Percentiles rank a stretch among this genome's conserved stretches.
These are phyloP conservation scores for Globisporangium splendens DNA, from an alignment of 352 stramenopile genomes.

Conservation along the genomic window DNA sequence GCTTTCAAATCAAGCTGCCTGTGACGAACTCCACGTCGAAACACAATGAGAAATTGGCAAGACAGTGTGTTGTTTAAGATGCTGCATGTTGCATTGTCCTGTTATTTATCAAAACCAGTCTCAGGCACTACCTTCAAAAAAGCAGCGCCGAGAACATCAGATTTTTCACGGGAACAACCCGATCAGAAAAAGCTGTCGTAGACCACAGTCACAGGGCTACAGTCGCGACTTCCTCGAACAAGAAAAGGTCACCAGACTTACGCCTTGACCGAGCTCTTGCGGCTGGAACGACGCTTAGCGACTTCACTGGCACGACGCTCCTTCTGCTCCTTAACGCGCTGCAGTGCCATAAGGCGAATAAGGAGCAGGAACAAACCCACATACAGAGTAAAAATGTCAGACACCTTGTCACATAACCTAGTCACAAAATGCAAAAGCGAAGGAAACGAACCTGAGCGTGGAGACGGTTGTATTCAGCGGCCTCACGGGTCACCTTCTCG, in stretches of 20 bases:
- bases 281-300: constrained; percentile 97
- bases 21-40: too few species aligned
- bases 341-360: constrained; percentile 93
- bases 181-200: constrained; percentile 7
- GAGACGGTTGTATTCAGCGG: constrained; percentile 97
- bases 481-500: constrained; percentile 92
- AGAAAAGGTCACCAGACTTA: constrained; percentile 33
- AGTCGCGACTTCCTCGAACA: too few species aligned
- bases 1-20: too few species aligned
- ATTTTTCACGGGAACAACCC: constrained; percentile 7
- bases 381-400: constrained; percentile 44
- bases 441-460: constrained; percentile 84
- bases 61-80: constrained; percentile 5
- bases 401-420: constrained; percentile 2
- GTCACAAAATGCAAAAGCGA: constrained; percentile 3
- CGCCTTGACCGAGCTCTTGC: constrained; percentile 92
- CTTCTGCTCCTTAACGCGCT: constrained; percentile 98
- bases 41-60: too few species aligned
- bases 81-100: constrained; percentile 23
- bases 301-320: constrained; percentile 96
- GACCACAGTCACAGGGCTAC: not conserved
- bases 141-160: constrained; percentile 5
- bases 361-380: constrained; percentile 75
- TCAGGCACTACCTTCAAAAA: not conserved
- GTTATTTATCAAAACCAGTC: constrained; percentile 25